phyloP scores from a whole-genome alignment of 169 alveolate genomes.

The Perkinsus marinus region DNA sequence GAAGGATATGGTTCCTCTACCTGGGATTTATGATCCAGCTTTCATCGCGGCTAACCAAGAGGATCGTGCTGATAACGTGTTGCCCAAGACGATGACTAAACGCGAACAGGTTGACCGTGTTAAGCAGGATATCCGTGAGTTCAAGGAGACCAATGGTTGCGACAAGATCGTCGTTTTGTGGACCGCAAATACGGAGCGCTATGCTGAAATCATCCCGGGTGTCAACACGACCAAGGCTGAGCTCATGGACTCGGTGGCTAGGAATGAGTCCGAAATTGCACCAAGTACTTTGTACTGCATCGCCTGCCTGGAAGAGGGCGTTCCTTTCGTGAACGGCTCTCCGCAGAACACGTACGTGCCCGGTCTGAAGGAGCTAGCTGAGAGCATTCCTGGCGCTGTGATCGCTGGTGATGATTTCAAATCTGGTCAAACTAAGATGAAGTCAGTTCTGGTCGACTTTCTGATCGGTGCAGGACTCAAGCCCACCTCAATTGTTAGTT shows the following conservation, averaged over 20 bases:
- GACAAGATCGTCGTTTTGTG: conserved; percentile 68
- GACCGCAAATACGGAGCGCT: conserved; percentile 79
- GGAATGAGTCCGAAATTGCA: conserved; percentile 50
- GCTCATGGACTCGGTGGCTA: conserved; percentile 44
- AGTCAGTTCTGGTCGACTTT: conserved; percentile 64
- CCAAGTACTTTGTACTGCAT: conserved; percentile 66
- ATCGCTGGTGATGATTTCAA: conserved; percentile 77
- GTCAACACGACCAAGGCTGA: conserved; percentile 56
- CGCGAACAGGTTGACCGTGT: conserved; percentile 50
- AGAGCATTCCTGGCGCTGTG: conserved; percentile 42
- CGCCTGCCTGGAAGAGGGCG: conserved; percentile 63
- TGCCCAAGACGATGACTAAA: conserved; percentile 43
- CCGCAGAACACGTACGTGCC: conserved; percentile 78
- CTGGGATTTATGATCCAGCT: conserved; percentile 55
- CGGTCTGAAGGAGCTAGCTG: conserved; percentile 60
- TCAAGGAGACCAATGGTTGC: conserved; percentile 45
- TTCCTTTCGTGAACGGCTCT: conserved; percentile 65
- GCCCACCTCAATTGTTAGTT: conserved; percentile 63
- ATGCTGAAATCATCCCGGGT: conserved; percentile 45
- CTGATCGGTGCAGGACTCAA: conserved; percentile 63
- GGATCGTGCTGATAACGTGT: conserved; percentile 63
- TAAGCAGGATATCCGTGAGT: conserved; percentile 57
- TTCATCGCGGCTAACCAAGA: conserved; percentile 70
- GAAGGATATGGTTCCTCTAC: conserved; percentile 51
- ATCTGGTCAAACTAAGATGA: conserved; percentile 73